These are phyloP conservation scores for Myxozyma sirexii DNA, from an alignment of 805 yeast species.

Conservation along the genomic window DNA sequence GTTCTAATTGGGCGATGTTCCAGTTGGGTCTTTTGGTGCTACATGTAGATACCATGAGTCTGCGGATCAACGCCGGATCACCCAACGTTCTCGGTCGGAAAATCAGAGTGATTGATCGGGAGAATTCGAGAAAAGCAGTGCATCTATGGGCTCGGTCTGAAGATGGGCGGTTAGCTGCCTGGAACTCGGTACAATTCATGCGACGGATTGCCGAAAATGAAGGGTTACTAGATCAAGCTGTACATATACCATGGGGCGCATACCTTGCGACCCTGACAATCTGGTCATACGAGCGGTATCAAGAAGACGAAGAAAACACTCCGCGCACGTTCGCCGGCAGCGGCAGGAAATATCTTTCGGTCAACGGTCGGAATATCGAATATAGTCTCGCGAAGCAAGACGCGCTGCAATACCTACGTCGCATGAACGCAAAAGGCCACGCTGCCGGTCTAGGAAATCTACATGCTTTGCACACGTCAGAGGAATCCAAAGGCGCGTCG, in stretches of 20 bases:
- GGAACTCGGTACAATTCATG: constrained; percentile 40
- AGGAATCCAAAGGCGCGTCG: too few relatives aligned
- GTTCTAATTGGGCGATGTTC: constrained; percentile 40
- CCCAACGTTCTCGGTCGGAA: constrained; percentile 36
- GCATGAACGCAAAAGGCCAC: constrained; percentile 22
- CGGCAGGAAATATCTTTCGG: constrained; percentile 18
- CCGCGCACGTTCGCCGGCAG: constrained; percentile 12
- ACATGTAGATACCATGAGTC: constrained; percentile 37
- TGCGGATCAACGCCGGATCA: constrained; percentile 38
- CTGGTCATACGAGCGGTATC: constrained; percentile 39
- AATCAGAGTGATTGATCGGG: constrained; percentile 31
- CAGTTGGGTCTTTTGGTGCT: constrained; percentile 37
- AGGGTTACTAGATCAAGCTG: constrained; percentile 36
- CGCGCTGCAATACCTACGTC: constrained; percentile 29
- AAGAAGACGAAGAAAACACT: constrained; percentile 8
- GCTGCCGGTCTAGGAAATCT: constrained; percentile 7
- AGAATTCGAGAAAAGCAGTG: constrained; percentile 33
- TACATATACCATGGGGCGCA: constrained; percentile 40
- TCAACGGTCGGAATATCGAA: constrained; percentile 23
- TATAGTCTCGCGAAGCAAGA: constrained; percentile 30
- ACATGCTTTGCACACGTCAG: too few relatives aligned
- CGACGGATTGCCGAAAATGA: constrained; percentile 35
- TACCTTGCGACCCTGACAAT: constrained; percentile 39
- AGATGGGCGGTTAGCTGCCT: constrained; percentile 39
- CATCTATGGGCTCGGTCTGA: constrained; percentile 38